Base-by-base conservation (phyloP, 805 yeast species). In the Saccharomycopsis vini region DNA sequence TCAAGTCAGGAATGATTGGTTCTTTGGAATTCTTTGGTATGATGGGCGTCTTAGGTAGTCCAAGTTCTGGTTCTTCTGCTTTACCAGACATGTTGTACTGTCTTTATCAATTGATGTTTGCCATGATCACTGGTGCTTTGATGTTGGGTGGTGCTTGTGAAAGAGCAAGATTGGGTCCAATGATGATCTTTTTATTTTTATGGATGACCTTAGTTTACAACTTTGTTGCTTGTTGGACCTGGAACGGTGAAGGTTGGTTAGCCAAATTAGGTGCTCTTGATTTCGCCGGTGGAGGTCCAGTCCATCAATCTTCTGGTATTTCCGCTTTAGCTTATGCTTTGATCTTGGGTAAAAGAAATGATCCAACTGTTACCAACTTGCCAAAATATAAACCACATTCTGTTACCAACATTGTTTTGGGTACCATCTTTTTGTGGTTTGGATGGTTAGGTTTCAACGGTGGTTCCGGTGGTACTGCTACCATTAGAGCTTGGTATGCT, bases 361-460 rank as follows among this genome's bases (percentile, higher is more conserved):
- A 87, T 61, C 85, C 85, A 37, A 71, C 88, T 24, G 68, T 70
- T 35, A 72, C 73, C 42, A 77, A 78, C 52, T 71, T 86, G 53
- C 96, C 96, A 50, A 82, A 82, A 61, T 89, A 88, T 69, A 86
- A 79, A 66, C 97, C 98, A 33, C 97, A 90, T 62, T 82, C 92
- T 19, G 95, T 90, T 31, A 75, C 95, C 6, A 76, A 88, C 38
- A 86, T 88, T 46, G 96, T 89, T 15, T 66, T 92, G 46, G 98
- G 98, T 44, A 88, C 97, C 18, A 81, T 86, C 10, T 84, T 92
- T 69, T 74, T 92, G 55, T 90, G 97, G 96, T 88, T 92, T 57
- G 98, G 97, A 30, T 92, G 98, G 98, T 88, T 88, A 58, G 97
- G 96, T 33, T 92, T 92, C 78, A 92, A 92, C 73, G 97, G 96